Conservation (phyloP, 2,329 filamentous ascomycete genomes). For the Emmonsiellopsis sp. region DNA sequence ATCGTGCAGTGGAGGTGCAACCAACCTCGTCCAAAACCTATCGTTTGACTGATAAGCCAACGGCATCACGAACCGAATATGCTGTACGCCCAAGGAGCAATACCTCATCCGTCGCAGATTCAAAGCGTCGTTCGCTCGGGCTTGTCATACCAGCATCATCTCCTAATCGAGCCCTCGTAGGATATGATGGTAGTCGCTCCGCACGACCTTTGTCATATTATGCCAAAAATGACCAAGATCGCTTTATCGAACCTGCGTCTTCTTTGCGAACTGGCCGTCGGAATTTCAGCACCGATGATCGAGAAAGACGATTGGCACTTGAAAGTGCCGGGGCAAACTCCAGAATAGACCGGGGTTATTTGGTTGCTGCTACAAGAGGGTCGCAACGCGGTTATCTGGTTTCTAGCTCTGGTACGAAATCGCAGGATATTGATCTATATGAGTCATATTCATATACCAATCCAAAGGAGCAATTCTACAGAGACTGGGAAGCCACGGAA, state of each 20-base stretch:
- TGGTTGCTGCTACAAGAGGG: conserved; percentile 15
- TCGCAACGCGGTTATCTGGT: conserved; percentile 8
- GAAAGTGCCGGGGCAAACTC: background rate
- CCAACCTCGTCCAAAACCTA: conserved; percentile 25
- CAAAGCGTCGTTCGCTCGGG: conserved; percentile 18
- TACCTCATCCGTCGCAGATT: conserved; percentile 23
- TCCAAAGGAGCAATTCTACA: conserved; percentile 38
- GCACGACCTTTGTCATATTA: conserved; percentile 14
- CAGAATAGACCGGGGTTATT: conserved; percentile 18
- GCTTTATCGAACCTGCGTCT: conserved; percentile 25
- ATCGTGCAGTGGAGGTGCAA: conserved; percentile 24
- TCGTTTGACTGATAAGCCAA: conserved; percentile 21
- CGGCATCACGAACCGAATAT: conserved; percentile 30
- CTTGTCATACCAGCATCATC: conserved; percentile 21
- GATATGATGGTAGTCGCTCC: conserved; percentile 12
- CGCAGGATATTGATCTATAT: conserved; percentile 31
- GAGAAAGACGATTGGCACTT: conserved; percentile 4
- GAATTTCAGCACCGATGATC: conserved; percentile 16
- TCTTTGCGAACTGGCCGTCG: conserved; percentile 23
- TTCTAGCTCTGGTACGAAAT: conserved; percentile 9
- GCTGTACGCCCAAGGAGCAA: conserved; percentile 29
- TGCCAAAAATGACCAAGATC: conserved; percentile 20
- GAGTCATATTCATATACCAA: conserved; percentile 41
- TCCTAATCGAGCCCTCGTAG: conserved; percentile 12
- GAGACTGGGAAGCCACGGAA: conserved; percentile 31